Evolutionary conservation across 805 yeast species (phyloP).

Genomic region (Barnettozyma wickerhamii): DNA sequence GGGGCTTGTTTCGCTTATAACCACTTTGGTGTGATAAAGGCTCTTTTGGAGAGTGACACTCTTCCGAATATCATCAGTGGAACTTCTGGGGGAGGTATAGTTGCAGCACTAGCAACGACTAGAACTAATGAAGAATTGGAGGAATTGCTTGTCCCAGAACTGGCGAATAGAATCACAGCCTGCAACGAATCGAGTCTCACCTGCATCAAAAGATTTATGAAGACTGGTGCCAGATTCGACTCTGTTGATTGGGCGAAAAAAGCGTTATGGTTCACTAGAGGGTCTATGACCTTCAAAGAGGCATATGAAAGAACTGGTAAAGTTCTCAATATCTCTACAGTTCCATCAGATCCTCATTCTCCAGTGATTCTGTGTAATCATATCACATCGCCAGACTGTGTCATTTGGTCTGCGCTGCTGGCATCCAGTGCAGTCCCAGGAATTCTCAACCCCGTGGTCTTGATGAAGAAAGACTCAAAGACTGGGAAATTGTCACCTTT

Average conservation of each 20-base stretch:
- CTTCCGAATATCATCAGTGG: conserved; percentile 71
- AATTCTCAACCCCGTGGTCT: conserved; percentile 69
- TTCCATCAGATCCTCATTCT: conserved; percentile 78
- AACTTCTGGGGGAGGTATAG: conserved; percentile 77
- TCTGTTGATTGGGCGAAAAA: conserved; percentile 70
- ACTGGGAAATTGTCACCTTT: conserved; percentile 49
- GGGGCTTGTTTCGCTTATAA: conserved; percentile 78
- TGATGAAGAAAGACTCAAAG: conserved; percentile 58
- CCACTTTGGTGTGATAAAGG: conserved; percentile 74
- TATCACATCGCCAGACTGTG: conserved; percentile 73
- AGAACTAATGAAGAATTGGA: conserved; percentile 64
- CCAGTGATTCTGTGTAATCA: conserved; percentile 77
- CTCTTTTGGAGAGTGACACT: conserved; percentile 59
- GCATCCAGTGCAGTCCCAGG: conserved; percentile 87
- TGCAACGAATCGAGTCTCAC: conserved; percentile 58
- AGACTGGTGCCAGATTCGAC: conserved; percentile 77
- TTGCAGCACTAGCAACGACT: conserved; percentile 69
- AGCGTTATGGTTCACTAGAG: conserved; percentile 64
- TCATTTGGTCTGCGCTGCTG: conserved; percentile 73
- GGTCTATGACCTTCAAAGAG: conserved; percentile 69
- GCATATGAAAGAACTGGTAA: conserved; percentile 67
- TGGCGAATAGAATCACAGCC: conserved; percentile 63
- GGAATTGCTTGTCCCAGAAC: conserved; percentile 47
- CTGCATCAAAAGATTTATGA: conserved; percentile 63
- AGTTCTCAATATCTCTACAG: conserved; percentile 67